These are phyloP conservation scores for Russula virescens DNA, from an alignment of 768 basidiomycete genomes.

Conservation along the genomic window DNA sequence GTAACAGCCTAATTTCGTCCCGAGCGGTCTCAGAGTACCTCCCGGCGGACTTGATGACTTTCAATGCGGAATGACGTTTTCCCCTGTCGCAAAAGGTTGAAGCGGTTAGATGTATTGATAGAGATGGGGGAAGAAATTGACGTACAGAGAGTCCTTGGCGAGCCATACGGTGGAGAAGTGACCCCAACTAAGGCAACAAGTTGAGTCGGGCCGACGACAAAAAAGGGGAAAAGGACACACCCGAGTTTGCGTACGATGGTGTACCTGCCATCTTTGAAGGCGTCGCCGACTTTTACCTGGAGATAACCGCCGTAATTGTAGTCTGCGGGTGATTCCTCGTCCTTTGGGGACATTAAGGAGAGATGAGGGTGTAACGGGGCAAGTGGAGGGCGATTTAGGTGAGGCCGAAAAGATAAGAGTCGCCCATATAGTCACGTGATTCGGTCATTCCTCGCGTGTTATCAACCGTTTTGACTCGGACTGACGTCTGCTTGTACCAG, in stretches of 20 bases:
- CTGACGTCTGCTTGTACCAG: too few species aligned
- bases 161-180: conserved; percentile 96
- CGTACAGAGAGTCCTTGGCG: conserved; percentile 70
- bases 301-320: conserved; percentile 81
- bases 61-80: conserved; percentile 79
- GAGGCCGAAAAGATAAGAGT: conserved; percentile 8
- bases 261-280: conserved; percentile 82
- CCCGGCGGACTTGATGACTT: conserved; percentile 91
- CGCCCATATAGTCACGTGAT: background rate
- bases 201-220: conserved; percentile 1
- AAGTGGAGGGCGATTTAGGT: conserved; percentile 30
- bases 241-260: conserved; percentile 86
- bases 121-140: conserved; percentile 23
- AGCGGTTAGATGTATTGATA: background rate
- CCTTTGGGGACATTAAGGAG: conserved; percentile 57
- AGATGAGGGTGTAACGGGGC: conserved; percentile 23
- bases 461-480: background rate
- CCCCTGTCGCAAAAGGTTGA: conserved; percentile 37
- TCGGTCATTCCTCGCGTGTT: background rate
- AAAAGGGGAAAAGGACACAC: conserved; percentile 34
- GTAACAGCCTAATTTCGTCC: conserved; percentile 91
- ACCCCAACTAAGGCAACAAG: conserved; percentile 65
- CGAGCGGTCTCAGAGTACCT: conserved; percentile 95
- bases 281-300: conserved; percentile 55
- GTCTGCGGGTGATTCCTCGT: conserved; percentile 79